Percentiles rank a stretch among this genome's conserved stretches.
Conservation (phyloP, 805 yeast species). For the Yamadazyma laniorum region DNA sequence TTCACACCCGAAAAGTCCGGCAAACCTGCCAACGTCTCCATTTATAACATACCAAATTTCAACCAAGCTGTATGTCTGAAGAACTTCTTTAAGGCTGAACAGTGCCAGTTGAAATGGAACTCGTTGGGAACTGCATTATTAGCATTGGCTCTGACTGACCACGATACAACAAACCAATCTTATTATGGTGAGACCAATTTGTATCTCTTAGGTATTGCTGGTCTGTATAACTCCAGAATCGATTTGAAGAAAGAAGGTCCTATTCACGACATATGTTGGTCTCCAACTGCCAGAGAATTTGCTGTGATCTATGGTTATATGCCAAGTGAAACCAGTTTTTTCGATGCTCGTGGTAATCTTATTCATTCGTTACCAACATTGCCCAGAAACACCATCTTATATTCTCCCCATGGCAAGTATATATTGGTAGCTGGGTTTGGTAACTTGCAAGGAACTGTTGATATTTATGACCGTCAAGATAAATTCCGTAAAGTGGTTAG, state of each 20-base stretch:
- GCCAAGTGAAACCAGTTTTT: slow-evolving; percentile 95
- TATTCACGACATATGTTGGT: slow-evolving; percentile 96
- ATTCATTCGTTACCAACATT: slow-evolving; percentile 81
- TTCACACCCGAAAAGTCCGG: slow-evolving; percentile 86
- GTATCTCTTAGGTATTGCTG: slow-evolving; percentile 87
- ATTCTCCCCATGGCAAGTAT: slow-evolving; percentile 91
- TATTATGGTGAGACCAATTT: slow-evolving; percentile 96
- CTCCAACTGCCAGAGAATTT: slow-evolving; percentile 93
- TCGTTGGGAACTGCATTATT: slow-evolving; percentile 88
- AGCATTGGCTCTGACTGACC: slow-evolving; percentile 93
- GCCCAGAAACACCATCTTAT: slow-evolving; percentile 84
- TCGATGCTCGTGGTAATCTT: slow-evolving; percentile 89
- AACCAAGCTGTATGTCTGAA: slow-evolving; percentile 79
- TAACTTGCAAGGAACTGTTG: slow-evolving; percentile 94
- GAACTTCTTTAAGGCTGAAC: slow-evolving; percentile 92
- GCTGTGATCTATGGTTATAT: slow-evolving; percentile 96
- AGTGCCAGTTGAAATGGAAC: slow-evolving; percentile 92
- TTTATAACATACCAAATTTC: slow-evolving; percentile 77
- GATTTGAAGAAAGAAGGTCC: slow-evolving; percentile 91
- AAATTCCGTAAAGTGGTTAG: slow-evolving; percentile 76
- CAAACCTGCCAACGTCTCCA: slow-evolving; percentile 83
- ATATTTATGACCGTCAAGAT: slow-evolving; percentile 87
- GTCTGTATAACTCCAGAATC: slow-evolving; percentile 86
- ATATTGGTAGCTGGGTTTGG: slow-evolving; percentile 97
- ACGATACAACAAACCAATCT: slow-evolving; percentile 88